Evolutionary conservation across 2,329 filamentous ascomycete species (phyloP).

Genomic region (Hymenoscyphus repandus): DNA sequence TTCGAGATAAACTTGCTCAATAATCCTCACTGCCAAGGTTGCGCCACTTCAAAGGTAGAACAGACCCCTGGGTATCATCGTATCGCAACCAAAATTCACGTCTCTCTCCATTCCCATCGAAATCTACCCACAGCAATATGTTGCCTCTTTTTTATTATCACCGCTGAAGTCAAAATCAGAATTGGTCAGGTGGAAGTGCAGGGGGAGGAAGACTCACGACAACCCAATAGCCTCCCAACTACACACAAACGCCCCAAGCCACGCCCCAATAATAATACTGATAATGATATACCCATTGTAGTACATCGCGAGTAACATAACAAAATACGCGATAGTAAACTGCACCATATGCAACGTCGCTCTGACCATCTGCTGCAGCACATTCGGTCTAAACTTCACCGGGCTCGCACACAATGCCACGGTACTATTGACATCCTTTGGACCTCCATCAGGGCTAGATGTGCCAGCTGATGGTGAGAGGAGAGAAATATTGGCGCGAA

Average conservation of each 20-base stretch:
- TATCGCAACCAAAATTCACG: no score
- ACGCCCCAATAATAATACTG: constrained; percentile 73
- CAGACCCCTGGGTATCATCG: no score
- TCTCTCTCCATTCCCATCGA: neutral
- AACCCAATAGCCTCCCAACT: constrained; percentile 54
- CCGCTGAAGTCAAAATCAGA: neutral
- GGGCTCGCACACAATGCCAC: neutral
- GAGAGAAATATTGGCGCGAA: constrained; percentile 29
- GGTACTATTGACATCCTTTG: neutral
- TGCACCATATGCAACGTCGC: constrained; percentile 64
- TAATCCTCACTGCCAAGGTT: no score
- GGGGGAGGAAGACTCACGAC: neutral
- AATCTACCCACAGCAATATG: neutral
- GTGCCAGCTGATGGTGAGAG: constrained; percentile 1
- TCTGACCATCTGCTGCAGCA: constrained; percentile 61
- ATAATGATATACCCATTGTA: constrained; percentile 73
- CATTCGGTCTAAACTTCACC: constrained; percentile 48
- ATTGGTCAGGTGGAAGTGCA: neutral
- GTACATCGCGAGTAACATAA: constrained; percentile 65
- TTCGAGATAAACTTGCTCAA: no score
- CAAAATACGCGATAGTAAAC: constrained; percentile 71
- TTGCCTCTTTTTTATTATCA: neutral
- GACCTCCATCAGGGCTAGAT: neutral
- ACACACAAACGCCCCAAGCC: constrained; percentile 67
- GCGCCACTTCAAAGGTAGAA: no score